Conservation (phyloP, 2,329 filamentous ascomycete species). For the Madurella fahalii region DNA sequence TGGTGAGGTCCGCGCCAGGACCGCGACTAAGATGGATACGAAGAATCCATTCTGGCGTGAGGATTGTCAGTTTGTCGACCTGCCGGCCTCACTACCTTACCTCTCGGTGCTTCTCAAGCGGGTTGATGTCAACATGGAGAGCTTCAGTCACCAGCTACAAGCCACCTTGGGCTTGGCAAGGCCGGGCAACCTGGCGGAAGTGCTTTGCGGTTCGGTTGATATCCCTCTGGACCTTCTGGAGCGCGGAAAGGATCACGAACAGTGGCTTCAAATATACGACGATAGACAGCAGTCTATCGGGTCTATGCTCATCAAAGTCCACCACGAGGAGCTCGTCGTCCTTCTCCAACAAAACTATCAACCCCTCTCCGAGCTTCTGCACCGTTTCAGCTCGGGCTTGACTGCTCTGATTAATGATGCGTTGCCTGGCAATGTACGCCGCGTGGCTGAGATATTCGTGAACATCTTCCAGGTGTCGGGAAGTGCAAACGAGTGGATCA, state of each 20-base stretch:
- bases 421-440: slow-evolving; percentile 71
- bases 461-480: slow-evolving; percentile 96
- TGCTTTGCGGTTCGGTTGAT: slow-evolving; percentile 69
- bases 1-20: slow-evolving; percentile 72
- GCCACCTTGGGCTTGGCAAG: slow-evolving; percentile 41
- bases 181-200: slow-evolving; percentile 44
- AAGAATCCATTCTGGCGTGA: slow-evolving; percentile 79
- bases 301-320: slow-evolving; percentile 77
- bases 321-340: slow-evolving; percentile 85
- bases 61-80: slow-evolving; percentile 70
- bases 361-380: slow-evolving; percentile 74
- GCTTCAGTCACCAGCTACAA: slow-evolving; percentile 42
- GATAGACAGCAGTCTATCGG: slow-evolving; percentile 72
- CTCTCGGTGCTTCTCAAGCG: slow-evolving; percentile 70
- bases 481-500: slow-evolving; percentile 81
- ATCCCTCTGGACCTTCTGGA: slow-evolving; percentile 76
- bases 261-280: slow-evolving; percentile 82
- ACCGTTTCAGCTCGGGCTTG: slow-evolving; percentile 77
- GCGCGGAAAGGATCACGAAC: slow-evolving; percentile 71
- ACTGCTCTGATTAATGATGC: slow-evolving; percentile 80
- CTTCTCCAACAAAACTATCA: slow-evolving; percentile 83
- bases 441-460: slow-evolving; percentile 79
- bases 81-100: slow-evolving; percentile 65
- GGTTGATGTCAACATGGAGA: slow-evolving; percentile 49
- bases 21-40: slow-evolving; percentile 65